These are phyloP conservation scores for Malus fusca DNA, from an alignment of 306 rosid species.

Conservation along the genomic window DNA sequence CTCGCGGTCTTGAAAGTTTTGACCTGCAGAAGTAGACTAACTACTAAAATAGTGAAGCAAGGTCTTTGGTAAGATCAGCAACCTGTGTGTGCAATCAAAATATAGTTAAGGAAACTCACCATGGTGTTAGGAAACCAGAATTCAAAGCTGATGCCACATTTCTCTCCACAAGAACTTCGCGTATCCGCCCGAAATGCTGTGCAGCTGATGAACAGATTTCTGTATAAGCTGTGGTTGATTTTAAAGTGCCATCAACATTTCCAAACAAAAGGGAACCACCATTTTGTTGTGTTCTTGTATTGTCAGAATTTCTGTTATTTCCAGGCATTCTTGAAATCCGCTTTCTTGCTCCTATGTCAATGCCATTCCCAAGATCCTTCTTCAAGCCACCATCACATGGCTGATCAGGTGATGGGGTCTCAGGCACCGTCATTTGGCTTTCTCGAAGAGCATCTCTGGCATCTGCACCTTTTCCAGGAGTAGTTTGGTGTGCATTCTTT, in stretches of 20 bases:
- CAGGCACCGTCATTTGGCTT: slow-evolving; percentile 79
- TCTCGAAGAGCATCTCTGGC: slow-evolving; percentile 57
- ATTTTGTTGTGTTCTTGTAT: slow-evolving; percentile 39
- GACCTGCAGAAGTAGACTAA: neutral
- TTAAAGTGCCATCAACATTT: slow-evolving; percentile 39
- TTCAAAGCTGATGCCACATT: slow-evolving; percentile 78
- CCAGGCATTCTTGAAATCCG: slow-evolving; percentile 57
- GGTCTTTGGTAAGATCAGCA: neutral
- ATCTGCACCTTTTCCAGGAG: slow-evolving; percentile 68
- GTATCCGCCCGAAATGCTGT: slow-evolving; percentile 72
- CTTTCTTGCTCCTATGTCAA: slow-evolving; percentile 65
- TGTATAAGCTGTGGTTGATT: slow-evolving; percentile 65
- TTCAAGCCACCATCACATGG: slow-evolving; percentile 47
- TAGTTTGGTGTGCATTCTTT: slow-evolving; percentile 50
- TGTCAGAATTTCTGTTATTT: slow-evolving; percentile 39
- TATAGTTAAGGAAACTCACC: slow-evolving; percentile 43
- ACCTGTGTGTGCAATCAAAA: neutral
- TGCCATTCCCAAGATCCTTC: slow-evolving; percentile 59
- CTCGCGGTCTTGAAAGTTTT: too few species aligned
- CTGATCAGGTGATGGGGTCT: slow-evolving; percentile 77
- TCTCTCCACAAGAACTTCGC: slow-evolving; percentile 88
- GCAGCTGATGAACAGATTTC: slow-evolving; percentile 80
- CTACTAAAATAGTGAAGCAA: too few species aligned
- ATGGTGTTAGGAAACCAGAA: slow-evolving; percentile 90
- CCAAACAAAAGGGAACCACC: slow-evolving; percentile 47